Conservation (phyloP, 768 basidiomycete species). For the Tylopilus subfusipes region DNA sequence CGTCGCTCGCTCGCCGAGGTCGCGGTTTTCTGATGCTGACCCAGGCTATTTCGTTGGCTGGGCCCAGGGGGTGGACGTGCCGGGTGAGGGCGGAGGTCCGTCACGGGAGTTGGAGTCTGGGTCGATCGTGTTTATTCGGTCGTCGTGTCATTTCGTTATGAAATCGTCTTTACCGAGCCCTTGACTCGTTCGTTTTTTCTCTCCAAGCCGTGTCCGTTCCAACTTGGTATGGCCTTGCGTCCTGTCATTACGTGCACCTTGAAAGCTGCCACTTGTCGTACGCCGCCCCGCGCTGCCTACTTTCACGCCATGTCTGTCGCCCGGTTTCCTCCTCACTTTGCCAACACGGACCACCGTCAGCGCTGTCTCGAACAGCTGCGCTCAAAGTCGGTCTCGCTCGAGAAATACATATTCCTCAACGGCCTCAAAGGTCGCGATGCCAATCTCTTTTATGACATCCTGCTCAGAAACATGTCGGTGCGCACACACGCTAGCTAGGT, state of each 20-base stretch:
- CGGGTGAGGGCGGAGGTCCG: not conserved
- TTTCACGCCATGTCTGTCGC: constrained; percentile 29
- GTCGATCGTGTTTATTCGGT: not conserved
- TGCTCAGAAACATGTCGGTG: constrained; percentile 59
- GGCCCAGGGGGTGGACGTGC: not conserved
- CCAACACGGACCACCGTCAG: constrained; percentile 48
- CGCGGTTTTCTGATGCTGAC: not conserved
- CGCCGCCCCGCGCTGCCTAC: not conserved
- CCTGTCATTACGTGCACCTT: not conserved
- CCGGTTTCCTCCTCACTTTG: constrained; percentile 47
- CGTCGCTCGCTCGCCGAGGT: not conserved
- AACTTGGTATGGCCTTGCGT: not conserved
- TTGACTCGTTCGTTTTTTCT: not conserved
- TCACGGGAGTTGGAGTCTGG: too few species aligned
- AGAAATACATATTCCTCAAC: constrained; percentile 70
- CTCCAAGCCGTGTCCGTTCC: too few species aligned
- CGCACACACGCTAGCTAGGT: constrained; percentile 9
- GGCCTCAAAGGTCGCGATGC: constrained; percentile 61
- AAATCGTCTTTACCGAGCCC: not conserved
- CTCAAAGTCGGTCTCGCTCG: constrained; percentile 52
- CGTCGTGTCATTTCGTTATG: not conserved
- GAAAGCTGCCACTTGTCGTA: not conserved
- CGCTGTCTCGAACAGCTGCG: constrained; percentile 57
- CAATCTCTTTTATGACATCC: constrained; percentile 61
- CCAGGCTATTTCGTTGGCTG: not conserved